Evolutionary conservation across 345 rosid genomes (phyloP).

Genomic region (Eucalyptus grandis): DNA sequence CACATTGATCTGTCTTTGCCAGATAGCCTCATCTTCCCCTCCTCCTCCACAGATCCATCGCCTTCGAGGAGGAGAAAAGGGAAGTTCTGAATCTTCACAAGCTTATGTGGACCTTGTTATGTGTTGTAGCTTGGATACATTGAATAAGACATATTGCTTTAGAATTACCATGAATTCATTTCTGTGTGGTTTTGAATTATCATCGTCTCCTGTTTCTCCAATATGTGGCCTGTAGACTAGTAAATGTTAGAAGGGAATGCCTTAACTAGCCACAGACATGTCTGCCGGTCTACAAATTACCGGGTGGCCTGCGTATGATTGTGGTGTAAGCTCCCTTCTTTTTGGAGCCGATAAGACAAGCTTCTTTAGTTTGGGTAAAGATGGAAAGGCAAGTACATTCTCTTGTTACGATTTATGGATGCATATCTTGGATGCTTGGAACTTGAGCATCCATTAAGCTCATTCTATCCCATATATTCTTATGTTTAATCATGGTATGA

Average conservation of each 20-base stretch:
- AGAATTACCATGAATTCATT: neutral
- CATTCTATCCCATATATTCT: neutral
- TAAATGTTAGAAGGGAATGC: neutral
- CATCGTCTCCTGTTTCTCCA: neutral
- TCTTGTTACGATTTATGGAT: too few species aligned
- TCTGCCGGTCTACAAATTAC: constrained; percentile 62
- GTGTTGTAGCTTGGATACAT: neutral
- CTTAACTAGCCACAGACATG: constrained; percentile 54
- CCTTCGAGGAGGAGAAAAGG: neutral
- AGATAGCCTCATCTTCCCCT: neutral
- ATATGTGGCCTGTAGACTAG: neutral
- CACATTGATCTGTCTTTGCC: neutral
- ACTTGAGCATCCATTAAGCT: neutral
- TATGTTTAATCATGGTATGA: neutral
- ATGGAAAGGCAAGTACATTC: constrained; percentile 37
- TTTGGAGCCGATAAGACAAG: constrained; percentile 61
- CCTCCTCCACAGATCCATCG: neutral
- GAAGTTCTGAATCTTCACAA: neutral
- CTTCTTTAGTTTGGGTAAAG: constrained; percentile 54
- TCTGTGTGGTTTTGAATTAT: neutral
- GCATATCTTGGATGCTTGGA: too few species aligned
- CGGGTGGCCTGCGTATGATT: constrained; percentile 76
- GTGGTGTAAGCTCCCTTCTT: constrained; percentile 44
- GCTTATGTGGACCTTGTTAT: neutral
- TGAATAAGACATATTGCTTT: neutral